These are phyloP conservation scores for Santalum album DNA, from an alignment of 164 flowering plant genomes.

Conservation along the genomic window DNA sequence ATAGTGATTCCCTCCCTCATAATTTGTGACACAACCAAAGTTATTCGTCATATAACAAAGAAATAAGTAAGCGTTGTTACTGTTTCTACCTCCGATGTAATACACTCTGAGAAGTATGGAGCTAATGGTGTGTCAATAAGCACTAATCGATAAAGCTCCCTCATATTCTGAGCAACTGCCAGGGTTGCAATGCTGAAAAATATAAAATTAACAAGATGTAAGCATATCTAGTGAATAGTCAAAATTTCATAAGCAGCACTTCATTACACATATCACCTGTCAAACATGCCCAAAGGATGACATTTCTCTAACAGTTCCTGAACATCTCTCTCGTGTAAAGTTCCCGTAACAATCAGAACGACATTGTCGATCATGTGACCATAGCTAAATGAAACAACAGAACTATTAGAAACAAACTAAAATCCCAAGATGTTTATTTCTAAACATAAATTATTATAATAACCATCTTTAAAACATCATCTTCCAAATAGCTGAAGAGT, in stretches of 20 bases:
- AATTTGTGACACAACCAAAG: too few species aligned
- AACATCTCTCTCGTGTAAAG: constrained; percentile 99
- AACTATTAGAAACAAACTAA: neutral
- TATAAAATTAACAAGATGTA: neutral
- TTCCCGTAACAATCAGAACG: constrained; percentile 97
- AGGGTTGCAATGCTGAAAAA: constrained; percentile 82
- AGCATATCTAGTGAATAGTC: neutral
- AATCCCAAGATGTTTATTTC: too few species aligned
- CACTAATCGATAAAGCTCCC: constrained; percentile 91
- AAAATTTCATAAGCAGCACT: constrained; percentile 1
- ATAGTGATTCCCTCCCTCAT: too few species aligned
- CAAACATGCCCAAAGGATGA: constrained; percentile 99
- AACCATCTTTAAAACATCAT: too few species aligned
- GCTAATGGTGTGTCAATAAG: constrained; percentile 99
- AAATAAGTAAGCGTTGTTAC: neutral
- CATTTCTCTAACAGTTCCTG: constrained; percentile 95
- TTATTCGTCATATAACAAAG: too few species aligned
- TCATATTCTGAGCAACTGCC: constrained; percentile 98
- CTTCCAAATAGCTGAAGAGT: too few species aligned
- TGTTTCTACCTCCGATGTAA: constrained; percentile 83
- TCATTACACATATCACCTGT: constrained; percentile 50
- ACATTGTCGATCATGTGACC: constrained; percentile 99
- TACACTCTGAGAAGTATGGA: constrained; percentile 96
- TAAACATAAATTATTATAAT: too few species aligned
- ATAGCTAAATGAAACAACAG: constrained; percentile 43